Evolutionary conservation across 2,329 filamentous ascomycete species (phyloP), one percentile per base, ranked within the genome.

Genomic region (Ophiostoma sp.): DNA sequence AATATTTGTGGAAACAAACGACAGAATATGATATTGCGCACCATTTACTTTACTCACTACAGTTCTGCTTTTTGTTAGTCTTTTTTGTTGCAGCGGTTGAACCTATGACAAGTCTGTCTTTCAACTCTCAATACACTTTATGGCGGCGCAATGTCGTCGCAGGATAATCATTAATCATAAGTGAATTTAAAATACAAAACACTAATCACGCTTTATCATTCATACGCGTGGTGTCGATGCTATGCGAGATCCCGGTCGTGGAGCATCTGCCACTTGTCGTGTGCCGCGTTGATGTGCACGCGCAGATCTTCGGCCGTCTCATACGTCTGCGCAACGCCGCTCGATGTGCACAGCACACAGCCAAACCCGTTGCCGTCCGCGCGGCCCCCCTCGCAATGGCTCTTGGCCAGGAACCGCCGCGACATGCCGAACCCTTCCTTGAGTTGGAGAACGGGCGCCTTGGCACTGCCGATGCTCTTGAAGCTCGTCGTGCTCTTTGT

Each of bases 261-360:
- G 40, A 80, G 75, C 69, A 81, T 76, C 73, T 80, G 78, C 79
- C 79, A 80, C 72, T 80, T 80, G 40, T 75, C 76, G 69, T 81
- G 78, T 3, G 72, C 64, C 1, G 72, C 66, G 67, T 79, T 78
- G 71, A 80, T 77, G 68, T 80, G 78, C 40, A 72, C 72, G 44
- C 73, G 73, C 66, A 80, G 73, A 5, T 72, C 71, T 49, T 75
- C 74, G 4, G 75, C 74, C 6, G 72, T 75, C 4, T 71, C 74
- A 63, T 77, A 80, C 4, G 73, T 77, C 62, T 77, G 74, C 1
- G 76, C 77, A 63, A 71, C 74, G 5, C 78, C 79, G 60, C 72
- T 77, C 4, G 77, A 77, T 8, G 77, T 78, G 66, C 79, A 80
- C 11, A 80, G 73, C 3, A 80, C 77, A 58, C 79, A 80, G 5